Base-by-base conservation (phyloP, 1,284 basidiomycete genomes). In the Ceratobasidium sp. region DNA sequence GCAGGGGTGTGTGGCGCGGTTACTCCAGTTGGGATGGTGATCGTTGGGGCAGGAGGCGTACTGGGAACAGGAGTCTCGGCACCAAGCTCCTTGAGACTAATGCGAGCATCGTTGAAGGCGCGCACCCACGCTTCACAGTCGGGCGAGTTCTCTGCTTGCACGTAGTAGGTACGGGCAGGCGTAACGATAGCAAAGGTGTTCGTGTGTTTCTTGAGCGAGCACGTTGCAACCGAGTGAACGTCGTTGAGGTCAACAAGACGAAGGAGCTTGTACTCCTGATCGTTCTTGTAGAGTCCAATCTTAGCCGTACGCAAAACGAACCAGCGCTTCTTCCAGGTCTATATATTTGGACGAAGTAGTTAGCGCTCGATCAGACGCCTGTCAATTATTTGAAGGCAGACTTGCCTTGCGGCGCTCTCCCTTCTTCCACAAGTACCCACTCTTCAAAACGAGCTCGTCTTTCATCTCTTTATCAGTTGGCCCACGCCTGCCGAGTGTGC, bases 261-360 rank as follows among this genome's bases (percentile, higher is more conserved):
- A 35, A 96, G 90, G 5, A 98, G 88, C 80, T 95, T 88, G 83
- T 98, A 98, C 82, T 98, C 96, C 76, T 90, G 89, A 62, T 94
- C 91, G 73, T 90, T 96, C 85, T 98, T 98, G 89, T 99, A 99
- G 83, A 98, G 98, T 14, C 95, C 95, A 61, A 99, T 84, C 81
- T 96, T 94, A 18, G 92, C 93, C 0, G 94, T 89, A 16, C 97
- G 88, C 73, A 99, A 84, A 0, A 99, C 98, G 78, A 98, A 99
- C 97, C 97, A 99, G 44, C 97, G 88, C 84, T 96, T 96, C 86
- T 98, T 98, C 97, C 97, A 99, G 0, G 91, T 95, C 94, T 98
- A 79, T 61, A 55, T 47, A n/a, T n/a, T n/a, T n/a, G n/a, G n/a
- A 44, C 23, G 32, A 72, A 61, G 62, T 72, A 57, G 58, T 66